Conservation (phyloP, 257 asterid species). For the Jaltomata sinuosa region DNA sequence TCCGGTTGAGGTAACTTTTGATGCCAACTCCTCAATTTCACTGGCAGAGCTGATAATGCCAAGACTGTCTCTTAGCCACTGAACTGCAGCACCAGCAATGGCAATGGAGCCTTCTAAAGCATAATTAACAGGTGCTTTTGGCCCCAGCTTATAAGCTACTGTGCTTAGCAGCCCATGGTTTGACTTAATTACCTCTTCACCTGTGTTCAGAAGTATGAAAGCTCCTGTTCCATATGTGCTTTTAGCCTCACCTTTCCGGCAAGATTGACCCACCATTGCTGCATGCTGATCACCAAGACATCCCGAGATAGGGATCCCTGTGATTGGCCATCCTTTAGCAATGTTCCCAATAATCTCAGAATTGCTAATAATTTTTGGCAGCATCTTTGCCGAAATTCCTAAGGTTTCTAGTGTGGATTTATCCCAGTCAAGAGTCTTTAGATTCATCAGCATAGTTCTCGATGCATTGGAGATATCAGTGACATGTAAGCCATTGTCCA, state of each 20-base stretch:
- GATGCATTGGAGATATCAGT: slow-evolving; percentile 92
- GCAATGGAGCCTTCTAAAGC: slow-evolving; percentile 98
- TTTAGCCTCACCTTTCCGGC: slow-evolving; percentile 81
- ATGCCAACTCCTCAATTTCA: slow-evolving; percentile 86
- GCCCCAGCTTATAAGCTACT: slow-evolving; percentile 80
- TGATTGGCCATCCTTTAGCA: slow-evolving; percentile 63
- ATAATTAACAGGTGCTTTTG: slow-evolving; percentile 66
- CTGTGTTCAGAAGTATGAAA: slow-evolving; percentile 77
- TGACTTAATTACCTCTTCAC: slow-evolving; percentile 51
- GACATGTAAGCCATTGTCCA: slow-evolving; percentile 54
- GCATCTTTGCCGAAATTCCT: slow-evolving; percentile 37
- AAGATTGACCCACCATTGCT: slow-evolving; percentile 93
- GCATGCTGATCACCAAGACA: slow-evolving; percentile 98
- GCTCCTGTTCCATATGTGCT: slow-evolving; percentile 97
- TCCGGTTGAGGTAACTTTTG: slow-evolving; percentile 58
- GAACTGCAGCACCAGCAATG: slow-evolving; percentile 97
- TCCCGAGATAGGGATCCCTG: slow-evolving; percentile 77
- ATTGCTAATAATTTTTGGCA: slow-evolving; percentile 72
- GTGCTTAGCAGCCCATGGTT: slow-evolving; percentile 79
- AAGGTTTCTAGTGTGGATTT: slow-evolving; percentile 35
- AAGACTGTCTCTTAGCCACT: slow-evolving; percentile 94
- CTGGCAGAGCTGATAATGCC: slow-evolving; percentile 69
- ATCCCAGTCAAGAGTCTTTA: slow-evolving; percentile 80
- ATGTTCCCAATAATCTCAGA: slow-evolving; percentile 70
- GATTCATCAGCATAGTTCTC: slow-evolving; percentile 92